Base-by-base conservation (phyloP, 2,329 filamentous ascomycete genomes). In the Fonsecaea pedrosoi region DNA sequence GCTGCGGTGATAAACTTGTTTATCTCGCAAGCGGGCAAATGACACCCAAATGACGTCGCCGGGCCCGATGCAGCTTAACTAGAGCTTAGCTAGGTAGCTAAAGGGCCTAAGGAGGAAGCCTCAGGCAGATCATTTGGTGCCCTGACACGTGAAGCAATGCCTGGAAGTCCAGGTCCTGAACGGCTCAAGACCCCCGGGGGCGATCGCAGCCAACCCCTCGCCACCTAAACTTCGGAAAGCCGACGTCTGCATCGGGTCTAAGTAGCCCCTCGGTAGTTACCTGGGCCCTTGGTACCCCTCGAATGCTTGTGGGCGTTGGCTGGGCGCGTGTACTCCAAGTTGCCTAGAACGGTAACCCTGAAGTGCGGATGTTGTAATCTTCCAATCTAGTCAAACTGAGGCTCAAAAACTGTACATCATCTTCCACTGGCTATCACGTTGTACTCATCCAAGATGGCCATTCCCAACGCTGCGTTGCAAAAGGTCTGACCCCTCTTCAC, bases 401-500 rank as follows among this genome's bases (percentile, higher is more conserved):
- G 61, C 40, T 58, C 59, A 59, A 66, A 66, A 58, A 38, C 45
- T 37, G 35, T 25, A 57, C 37, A 37, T 64, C 30, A 30, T 38
- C 37, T 38, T 50, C 21, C 18, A 35, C 54, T 34, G 35, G 13
- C 30, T 50, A 18, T 34, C 18, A 25, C 34, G 25, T 32, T 5
- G 15, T 18, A 9, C 7, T 58, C 45, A 3, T 55, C 54, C 73
- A 86, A 74, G 60, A 97, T 98, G 94, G 92, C 94, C 62, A 95
- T 98, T 74, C 90, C 94, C 62, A 97, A 96, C 76, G 92, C 96
- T 82, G 93, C 94, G 66, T 84, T 98, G 71, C 92, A 97, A 78
- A 97, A 97, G 90, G 94, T 94, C 77, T 69, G 79, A 56, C 45
- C 18, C 38, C 18, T 6, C 15, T 21, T 42, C 30, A 60, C 55